Evolutionary conservation across 1,284 basidiomycete species (phyloP), one percentile per base, ranked within the genome.

Genomic region (Trichosporon ovoides): DNA sequence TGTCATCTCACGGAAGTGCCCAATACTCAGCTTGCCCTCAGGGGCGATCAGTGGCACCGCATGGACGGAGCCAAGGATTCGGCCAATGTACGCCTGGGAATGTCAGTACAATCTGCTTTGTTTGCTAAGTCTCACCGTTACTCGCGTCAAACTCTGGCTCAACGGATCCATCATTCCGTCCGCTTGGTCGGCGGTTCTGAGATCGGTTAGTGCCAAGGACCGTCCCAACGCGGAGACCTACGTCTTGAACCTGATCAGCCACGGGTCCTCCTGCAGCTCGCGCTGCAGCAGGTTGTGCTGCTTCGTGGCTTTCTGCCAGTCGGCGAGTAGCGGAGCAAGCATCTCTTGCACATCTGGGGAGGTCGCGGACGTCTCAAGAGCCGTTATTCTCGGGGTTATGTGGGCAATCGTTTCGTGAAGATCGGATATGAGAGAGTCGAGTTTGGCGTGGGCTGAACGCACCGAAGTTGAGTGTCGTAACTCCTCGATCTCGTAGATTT

Each of bases 141-240:
- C 68, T 14, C 69, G 70, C 9, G 35, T 48, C 38, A 70, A 46
- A 38, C 68, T 73, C 73, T 92, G 95, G 79, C 96, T 90, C 63
- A 98, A 77, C 68, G 90, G 91, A 24, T 86, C 85, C 91, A 98
- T 94, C 92, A 98, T 95, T 31, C 89, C 90, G 70, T 94, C 88
- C 34, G 92, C 92, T 75, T 97, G 93, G 62, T 89, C 86, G 13
- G 73, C 74, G 1, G 75, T 69, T 3, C 74, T 77, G 56, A 3
- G 34, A n/a, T 4, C 19, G 24, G 37, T 52, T 34, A 20, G 46
- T 46, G 18, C 19, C 22, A 55, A 59, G 43, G 60, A n/a, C n/a
- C n/a, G 56, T 11, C 13, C 20, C 10, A 48, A n/a, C 28, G 9
- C 14, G n/a, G n/a, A n/a, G 48, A 92, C 91, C 63, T 48, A 75